Evolutionary conservation across 352 stramenopile genomes (phyloP), one percentile per base, ranked within the genome.

Genomic region (Elongisporangium anandrum): DNA sequence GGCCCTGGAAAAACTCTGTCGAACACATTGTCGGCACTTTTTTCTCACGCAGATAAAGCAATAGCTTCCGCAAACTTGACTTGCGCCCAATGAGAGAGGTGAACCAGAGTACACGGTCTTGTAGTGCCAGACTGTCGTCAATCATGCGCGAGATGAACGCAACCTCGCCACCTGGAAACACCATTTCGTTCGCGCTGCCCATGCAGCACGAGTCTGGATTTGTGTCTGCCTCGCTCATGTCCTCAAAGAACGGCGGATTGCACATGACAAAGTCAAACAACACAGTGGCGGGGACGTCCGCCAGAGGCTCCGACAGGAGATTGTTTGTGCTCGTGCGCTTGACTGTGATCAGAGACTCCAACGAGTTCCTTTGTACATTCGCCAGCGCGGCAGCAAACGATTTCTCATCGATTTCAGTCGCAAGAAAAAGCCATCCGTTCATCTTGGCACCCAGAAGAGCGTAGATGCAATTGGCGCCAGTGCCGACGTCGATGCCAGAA

Each of bases 201-300:
- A 81, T 94, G 63, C 85, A 96, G 52, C 69, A 73, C 19, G 76
- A 63, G 13, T 81, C 72, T 26, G 85, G 87, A 53, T 96, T 93
- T 54, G 81, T 88, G 49, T 94, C 81, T 3, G 85, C 82, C 50
- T 96, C 76, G 26, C 70, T 61, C 57, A 88, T 85, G 29, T 79
- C 68, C 52, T 97, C 79, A 53, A 94, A 99, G 79, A 99, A 99
- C 0, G 97, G 97, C 53, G 97, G 97, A 68, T 99, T 99, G 48
- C 95, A 98, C 90, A 99, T 98, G 50, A 86, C 79, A 73, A 98
- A 98, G 47, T 98, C 78, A 61, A 98, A 79, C 13, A 69, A 70
- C 13, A 61, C 39, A 12, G 59, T 45, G 0, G 19, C 7, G 2
- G 61, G 59, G 22, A 76, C 65, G 5, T 72, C 60, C 17, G 66